These are phyloP conservation scores for Mycosarcoma maydis DNA, from an alignment of 1,284 basidiomycete species.

Conservation along the genomic window DNA sequence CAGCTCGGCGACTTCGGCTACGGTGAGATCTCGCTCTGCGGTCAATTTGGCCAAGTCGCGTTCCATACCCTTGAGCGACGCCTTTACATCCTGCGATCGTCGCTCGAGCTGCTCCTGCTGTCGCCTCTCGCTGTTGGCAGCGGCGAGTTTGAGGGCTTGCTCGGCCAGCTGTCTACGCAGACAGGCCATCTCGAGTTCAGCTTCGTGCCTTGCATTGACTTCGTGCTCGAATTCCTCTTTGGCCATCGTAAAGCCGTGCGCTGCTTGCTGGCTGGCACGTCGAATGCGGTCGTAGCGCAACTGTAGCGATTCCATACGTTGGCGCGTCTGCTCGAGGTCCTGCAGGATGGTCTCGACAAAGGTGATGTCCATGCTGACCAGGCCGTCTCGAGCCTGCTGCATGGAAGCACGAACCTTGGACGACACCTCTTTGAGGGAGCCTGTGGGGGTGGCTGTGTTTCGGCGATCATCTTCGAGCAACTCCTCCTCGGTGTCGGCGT, in stretches of 20 bases:
- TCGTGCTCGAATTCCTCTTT: conserved; percentile 93
- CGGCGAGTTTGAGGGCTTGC: conserved; percentile 84
- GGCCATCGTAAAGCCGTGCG: conserved; percentile 88
- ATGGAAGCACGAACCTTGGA: conserved; percentile 74
- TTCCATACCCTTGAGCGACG: conserved; percentile 81
- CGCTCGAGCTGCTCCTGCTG: conserved; percentile 80
- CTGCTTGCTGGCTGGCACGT: conserved; percentile 83
- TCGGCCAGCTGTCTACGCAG: conserved; percentile 85
- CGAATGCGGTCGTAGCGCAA: conserved; percentile 83
- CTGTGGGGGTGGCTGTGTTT: conserved; percentile 1
- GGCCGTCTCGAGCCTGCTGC: conserved; percentile 73
- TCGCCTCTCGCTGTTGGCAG: conserved; percentile 78
- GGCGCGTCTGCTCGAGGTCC: conserved; percentile 76
- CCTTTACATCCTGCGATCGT: conserved; percentile 80
- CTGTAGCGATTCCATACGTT: conserved; percentile 77
- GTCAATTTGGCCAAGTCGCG: conserved; percentile 85
- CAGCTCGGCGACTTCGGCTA: conserved; percentile 93
- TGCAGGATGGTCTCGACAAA: conserved; percentile 79
- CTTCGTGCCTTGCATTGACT: conserved; percentile 83
- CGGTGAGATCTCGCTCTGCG: conserved; percentile 86
- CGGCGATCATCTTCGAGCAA: conserved; percentile 11
- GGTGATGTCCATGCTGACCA: conserved; percentile 76
- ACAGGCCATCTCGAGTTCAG: conserved; percentile 87
- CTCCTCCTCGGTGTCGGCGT: conserved; percentile 27
- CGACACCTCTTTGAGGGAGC: conserved; percentile 52